Conservation (phyloP, 495 filamentous ascomycete species). For the Neurospora sp. region DNA sequence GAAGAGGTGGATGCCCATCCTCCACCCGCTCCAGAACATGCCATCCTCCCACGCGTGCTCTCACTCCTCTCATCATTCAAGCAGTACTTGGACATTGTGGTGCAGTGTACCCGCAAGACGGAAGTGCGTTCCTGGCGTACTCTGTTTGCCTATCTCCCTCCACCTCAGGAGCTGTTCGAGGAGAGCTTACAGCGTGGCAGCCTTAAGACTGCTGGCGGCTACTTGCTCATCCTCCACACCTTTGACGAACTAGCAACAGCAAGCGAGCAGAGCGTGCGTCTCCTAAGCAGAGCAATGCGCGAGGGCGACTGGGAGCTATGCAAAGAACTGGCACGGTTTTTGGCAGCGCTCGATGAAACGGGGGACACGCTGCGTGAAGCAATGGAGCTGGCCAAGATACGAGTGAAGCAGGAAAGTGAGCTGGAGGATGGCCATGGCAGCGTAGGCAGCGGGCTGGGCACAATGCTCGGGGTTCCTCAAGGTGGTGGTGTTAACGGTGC, state of each 20-base stretch:
- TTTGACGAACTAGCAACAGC: constrained; percentile 75
- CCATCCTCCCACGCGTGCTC: constrained; percentile 77
- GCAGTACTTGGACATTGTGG: constrained; percentile 86
- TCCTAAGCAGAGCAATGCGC: constrained; percentile 71
- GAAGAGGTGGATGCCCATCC: constrained; percentile 72
- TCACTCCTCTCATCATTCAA: constrained; percentile 84
- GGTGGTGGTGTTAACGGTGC: constrained; percentile 22
- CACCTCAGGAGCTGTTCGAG: constrained; percentile 85
- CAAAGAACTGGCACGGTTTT: constrained; percentile 85
- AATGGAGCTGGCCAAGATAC: constrained; percentile 58
- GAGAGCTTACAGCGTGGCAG: constrained; percentile 71
- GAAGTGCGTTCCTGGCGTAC: constrained; percentile 93
- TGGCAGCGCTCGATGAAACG: constrained; percentile 82
- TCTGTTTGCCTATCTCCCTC: constrained; percentile 79
- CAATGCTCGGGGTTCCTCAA: constrained; percentile 40
- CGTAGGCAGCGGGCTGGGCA: constrained; percentile 34
- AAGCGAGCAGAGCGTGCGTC: constrained; percentile 70
- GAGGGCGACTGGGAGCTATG: constrained; percentile 95
- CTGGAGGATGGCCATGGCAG: constrained; percentile 18
- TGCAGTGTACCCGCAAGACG: constrained; percentile 96
- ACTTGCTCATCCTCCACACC: constrained; percentile 89
- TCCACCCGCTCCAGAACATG: constrained; percentile 53
- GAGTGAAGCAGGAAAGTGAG: constrained; percentile 30
- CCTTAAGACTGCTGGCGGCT: constrained; percentile 94
- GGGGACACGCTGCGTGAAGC: constrained; percentile 74